phyloP scores from a whole-genome alignment of 108 stramenopile genomes.

The Conticribra weissflogii region DNA sequence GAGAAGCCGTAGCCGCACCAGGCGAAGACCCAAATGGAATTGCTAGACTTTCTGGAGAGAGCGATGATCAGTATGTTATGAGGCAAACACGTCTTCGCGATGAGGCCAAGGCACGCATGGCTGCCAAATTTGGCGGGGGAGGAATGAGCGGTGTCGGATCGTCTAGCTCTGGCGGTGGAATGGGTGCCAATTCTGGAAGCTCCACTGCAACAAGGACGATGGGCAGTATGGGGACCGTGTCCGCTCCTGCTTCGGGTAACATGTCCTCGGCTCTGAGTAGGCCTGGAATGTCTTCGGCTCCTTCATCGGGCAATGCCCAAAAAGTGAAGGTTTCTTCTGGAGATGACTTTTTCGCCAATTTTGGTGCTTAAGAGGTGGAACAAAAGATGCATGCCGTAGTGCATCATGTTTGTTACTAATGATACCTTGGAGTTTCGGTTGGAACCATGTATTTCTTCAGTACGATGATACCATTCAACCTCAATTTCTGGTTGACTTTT shows the following conservation, averaged over 20 bases:
- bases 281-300: slow-evolving; percentile 27
- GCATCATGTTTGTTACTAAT: too few relatives aligned
- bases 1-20: slow-evolving; percentile 68
- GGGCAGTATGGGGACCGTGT: background rate
- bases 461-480: too few relatives aligned
- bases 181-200: slow-evolving; percentile 6
- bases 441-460: too few relatives aligned
- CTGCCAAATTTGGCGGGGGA: slow-evolving; percentile 88
- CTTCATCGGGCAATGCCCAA: slow-evolving; percentile 42
- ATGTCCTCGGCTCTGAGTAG: slow-evolving; percentile 1
- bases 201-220: slow-evolving; percentile 18
- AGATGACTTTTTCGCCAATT: slow-evolving; percentile 86
- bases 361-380: slow-evolving; percentile 70
- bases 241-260: slow-evolving; percentile 38
- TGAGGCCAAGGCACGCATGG: slow-evolving; percentile 81
- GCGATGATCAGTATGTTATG: slow-evolving; percentile 89
- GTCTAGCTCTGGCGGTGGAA: slow-evolving; percentile 29
- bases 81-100: slow-evolving; percentile 86
- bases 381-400: too few relatives aligned
- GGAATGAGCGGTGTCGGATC: slow-evolving; percentile 50
- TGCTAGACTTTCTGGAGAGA: slow-evolving; percentile 87
- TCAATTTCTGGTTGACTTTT: slow-evolving; percentile 3
- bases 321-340: slow-evolving; percentile 50
- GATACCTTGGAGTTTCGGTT: too few relatives aligned
- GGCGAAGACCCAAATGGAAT: slow-evolving; percentile 88